Base-by-base conservation (phyloP, 179 eudicot species). In the Silene noctiflora region DNA sequence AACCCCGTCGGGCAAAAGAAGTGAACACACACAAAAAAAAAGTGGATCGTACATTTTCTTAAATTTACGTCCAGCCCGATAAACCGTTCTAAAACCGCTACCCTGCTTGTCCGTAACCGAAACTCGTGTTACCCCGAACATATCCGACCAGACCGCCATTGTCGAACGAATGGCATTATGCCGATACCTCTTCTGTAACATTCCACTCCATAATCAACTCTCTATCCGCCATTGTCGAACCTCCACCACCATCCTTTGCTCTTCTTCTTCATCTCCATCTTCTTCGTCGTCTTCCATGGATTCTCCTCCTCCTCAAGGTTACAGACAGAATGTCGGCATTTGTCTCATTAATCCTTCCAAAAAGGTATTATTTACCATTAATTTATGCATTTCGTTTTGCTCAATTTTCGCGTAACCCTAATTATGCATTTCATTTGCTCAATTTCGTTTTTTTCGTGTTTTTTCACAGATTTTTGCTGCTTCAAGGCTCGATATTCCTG, bases 401-500 rank as follows among this genome's bases (percentile, higher is more conserved):
- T 75, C 48, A 42, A 42, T 68, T 20, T 0, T 13, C 19, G 4
- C 27, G 6, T 24, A 24, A 20, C 35, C 31, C 27, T 42, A 46
- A 12, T 63, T 12, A 3, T 24, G 46, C 7, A 14, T 77, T 33
- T 13, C 21, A 9, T 31, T 70, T 33, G 6, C 22, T 35, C 42
- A 64, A 7, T 76, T 67, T 22, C 10, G 16, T 17, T 4, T 56
- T 24, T 20, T 11, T 64, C 22, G 55, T 13, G 21, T 22, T 80
- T 69, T 62, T 63, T 16, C 14, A 59, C 80, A 93, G 98, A 83
- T 93, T 80, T 93, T 93, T 82, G 86, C 92, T 70, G 98, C 98
- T 31, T 90, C 98, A 24, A 88, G 98, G 83, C 93, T 91, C 39
- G 98, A 91, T 79, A 80, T 93, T 58, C 96, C 97, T 10, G 92